phyloP scores from a whole-genome alignment of 768 basidiomycete species.

The Candolleomyces eurysporus region DNA sequence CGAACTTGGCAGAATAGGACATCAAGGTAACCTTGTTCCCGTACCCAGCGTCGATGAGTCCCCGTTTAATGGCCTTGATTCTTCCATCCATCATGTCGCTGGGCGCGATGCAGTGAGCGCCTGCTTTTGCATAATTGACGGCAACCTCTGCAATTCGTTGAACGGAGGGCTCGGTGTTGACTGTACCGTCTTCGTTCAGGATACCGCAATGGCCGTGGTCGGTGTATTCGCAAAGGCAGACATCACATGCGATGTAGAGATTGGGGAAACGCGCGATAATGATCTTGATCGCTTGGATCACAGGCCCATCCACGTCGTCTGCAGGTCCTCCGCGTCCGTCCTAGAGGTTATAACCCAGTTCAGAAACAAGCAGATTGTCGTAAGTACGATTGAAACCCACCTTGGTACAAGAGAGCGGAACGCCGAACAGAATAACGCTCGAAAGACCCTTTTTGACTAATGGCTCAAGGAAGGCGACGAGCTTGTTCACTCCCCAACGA shows the following conservation, averaged over 20 bases:
- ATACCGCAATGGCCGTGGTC: slow-evolving; percentile 96
- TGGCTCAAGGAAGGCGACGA: slow-evolving; percentile 84
- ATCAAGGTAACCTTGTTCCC: slow-evolving; percentile 92
- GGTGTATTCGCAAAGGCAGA: slow-evolving; percentile 99
- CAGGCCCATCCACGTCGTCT: slow-evolving; percentile 87
- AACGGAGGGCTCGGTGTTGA: slow-evolving; percentile 76
- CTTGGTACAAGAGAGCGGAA: slow-evolving; percentile 78
- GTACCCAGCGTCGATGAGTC: slow-evolving; percentile 76
- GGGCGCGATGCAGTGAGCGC: slow-evolving; percentile 97
- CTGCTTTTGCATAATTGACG: slow-evolving; percentile 86
- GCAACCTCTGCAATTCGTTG: slow-evolving; percentile 92
- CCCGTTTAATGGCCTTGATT: slow-evolving; percentile 84
- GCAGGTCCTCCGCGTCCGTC: slow-evolving; percentile 83
- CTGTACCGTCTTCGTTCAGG: slow-evolving; percentile 69
- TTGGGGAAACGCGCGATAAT: slow-evolving; percentile 76
- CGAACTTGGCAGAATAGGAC: slow-evolving; percentile 98
- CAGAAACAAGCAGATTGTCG: neutral
- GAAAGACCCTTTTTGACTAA: slow-evolving; percentile 86
- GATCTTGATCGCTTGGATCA: slow-evolving; percentile 86
- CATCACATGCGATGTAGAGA: slow-evolving; percentile 90
- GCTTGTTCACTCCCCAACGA: slow-evolving; percentile 92
- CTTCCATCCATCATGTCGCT: slow-evolving; percentile 99
- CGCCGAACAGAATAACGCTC: slow-evolving; percentile 94
- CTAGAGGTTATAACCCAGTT: slow-evolving; percentile 35
- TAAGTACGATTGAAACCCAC: slow-evolving; percentile 34